A percentile compares a stretch with the other conserved stretches of the same genome.
These are phyloP conservation scores for Cardamine resedifolia DNA, from an alignment of 345 rosid genomes.

Conservation along the genomic window DNA sequence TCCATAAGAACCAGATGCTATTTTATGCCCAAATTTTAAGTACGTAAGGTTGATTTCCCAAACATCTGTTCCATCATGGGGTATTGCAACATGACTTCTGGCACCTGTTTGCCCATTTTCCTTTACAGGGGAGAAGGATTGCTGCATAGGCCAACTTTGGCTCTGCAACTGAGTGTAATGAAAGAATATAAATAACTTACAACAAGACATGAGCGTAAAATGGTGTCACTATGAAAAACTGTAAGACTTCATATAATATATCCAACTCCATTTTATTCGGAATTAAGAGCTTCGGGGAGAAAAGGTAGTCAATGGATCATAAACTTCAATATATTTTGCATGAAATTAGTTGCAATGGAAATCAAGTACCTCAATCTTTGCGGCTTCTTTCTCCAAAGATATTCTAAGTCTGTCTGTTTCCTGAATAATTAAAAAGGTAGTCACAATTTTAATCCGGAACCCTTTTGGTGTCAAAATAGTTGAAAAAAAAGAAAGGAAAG, in stretches of 20 bases:
- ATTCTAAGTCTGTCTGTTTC: conserved; percentile 72
- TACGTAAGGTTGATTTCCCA: conserved; percentile 87
- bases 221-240: conserved; percentile 13
- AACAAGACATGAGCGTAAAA: conserved; percentile 1
- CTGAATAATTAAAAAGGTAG: conserved; percentile 47
- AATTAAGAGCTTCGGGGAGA: background rate
- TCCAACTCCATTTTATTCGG: background rate
- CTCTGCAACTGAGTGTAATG: conserved; percentile 43
- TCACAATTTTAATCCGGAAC: conserved; percentile 17
- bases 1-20: conserved; percentile 97
- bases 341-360: background rate
- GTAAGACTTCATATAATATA: background rate
- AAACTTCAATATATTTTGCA: background rate
- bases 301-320: background rate
- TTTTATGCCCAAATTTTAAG: conserved; percentile 71
- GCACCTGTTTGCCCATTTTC: conserved; percentile 41
- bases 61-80: conserved; percentile 88
- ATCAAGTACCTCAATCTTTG: conserved; percentile 69
- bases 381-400: conserved; percentile 72
- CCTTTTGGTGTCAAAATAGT: background rate
- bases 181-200: conserved; percentile 10
- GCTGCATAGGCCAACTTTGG: conserved; percentile 54
- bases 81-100: conserved; percentile 69
- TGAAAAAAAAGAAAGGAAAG: conserved; percentile 3
- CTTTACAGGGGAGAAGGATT: conserved; percentile 50